Evolutionary conservation across 2,329 filamentous ascomycete species (phyloP), one percentile per base, ranked within the genome.

Genomic region (Sclerotinia subarctica): DNA sequence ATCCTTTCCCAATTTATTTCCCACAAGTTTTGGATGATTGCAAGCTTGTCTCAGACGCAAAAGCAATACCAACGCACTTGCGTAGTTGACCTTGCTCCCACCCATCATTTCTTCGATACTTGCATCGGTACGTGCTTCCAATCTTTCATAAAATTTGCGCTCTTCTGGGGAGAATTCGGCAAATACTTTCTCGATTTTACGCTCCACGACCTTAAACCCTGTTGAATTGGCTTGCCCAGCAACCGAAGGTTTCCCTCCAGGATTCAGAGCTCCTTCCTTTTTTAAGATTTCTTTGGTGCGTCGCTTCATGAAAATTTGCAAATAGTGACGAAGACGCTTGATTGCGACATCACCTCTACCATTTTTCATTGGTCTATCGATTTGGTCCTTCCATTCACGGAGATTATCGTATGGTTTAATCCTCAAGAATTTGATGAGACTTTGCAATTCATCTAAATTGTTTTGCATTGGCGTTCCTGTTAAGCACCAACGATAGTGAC

Each of bases 381-480:
- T 99, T 68, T 96, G 90, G 21, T 94, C 90, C 73, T 94, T 94
- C 94, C 95, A 99, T 69, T 90, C 88, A 13, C 86, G 85, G 26
- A 97, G 82, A 67, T 97, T 89, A 75, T 96, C 90, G 76, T 95
- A 98, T 0, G 95, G 95, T 73, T 91, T 90, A 76, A 99, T 97
- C 21, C 92, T 89, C 49, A 99, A 83, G 78, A 99, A 99, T 70
- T 90, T 92, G 78, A 99, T 92, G 66, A 99, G 81, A 73, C 93
- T 96, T 77, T 99, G 95, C 64, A 99, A 82, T 79, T 99, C 95
- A 72, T 99, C 95, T 7, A 99, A 86, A 74, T 97, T 98, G 80
- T 99, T 99, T 77, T 99, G 95, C 90, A 99, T 93, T 0, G 95
- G 95, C 1, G 95, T 99, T 65, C 95, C 95, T 0, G 94, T 97